phyloP scores from a whole-genome alignment of 75 land plant species.

The Selaginella tamariscina region DNA sequence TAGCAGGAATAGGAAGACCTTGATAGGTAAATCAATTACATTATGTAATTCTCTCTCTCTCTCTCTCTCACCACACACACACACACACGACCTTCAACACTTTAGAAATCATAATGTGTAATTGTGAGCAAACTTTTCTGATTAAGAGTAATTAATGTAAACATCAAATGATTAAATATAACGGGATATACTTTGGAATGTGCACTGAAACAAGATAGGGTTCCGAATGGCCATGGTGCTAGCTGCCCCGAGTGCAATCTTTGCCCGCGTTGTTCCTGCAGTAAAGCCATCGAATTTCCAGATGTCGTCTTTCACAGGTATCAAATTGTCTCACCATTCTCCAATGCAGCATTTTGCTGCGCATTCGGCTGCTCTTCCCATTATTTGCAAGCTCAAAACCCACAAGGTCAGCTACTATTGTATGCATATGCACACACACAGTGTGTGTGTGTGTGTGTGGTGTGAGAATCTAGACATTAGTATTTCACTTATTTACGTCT shows the following conservation, averaged over 20 bases:
- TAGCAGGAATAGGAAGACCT: no score
- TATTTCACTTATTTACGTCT: no score
- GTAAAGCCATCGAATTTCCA: neutral
- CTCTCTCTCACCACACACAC: no score
- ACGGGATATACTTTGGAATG: neutral
- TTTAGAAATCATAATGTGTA: no score
- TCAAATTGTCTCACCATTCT: conserved; percentile 4
- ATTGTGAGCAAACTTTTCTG: no score
- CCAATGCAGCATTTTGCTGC: conserved; percentile 4
- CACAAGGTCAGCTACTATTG: conserved; percentile 51
- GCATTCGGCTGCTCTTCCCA: conserved; percentile 34
- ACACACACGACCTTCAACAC: no score
- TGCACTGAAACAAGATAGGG: neutral
- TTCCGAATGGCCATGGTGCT: neutral
- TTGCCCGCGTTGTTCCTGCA: neutral
- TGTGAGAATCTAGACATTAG: no score
- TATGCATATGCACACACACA: no score
- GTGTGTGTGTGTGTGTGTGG: no score
- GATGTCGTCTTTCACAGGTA: conserved; percentile 25
- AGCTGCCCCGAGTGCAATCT: neutral
- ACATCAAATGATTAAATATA: neutral
- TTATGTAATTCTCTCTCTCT: no score
- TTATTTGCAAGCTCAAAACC: conserved; percentile 88
- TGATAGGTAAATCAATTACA: no score
- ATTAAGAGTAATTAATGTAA: no score